Conservation (phyloP, 805 yeast species). For the Suhomyces vadensis region DNA sequence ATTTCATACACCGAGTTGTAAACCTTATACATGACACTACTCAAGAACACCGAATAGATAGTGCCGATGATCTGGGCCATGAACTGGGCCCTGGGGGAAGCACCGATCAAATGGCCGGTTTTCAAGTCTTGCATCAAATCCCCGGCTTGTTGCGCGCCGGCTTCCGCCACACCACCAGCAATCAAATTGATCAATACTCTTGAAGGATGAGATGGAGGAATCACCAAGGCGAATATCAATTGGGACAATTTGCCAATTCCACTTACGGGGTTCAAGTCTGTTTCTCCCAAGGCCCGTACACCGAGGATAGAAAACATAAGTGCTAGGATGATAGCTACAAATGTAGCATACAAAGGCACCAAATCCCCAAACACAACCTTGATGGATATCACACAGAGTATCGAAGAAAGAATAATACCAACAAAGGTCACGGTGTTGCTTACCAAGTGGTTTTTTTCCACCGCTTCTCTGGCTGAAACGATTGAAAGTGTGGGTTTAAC, state of each 20-base stretch:
- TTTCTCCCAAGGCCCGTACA: conserved; percentile 93
- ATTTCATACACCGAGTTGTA: conserved; percentile 82
- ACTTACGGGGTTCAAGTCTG: conserved; percentile 94
- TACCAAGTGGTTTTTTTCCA: conserved; percentile 45
- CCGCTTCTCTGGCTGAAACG: conserved; percentile 31
- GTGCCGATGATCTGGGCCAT: conserved; percentile 89
- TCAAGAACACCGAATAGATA: conserved; percentile 73
- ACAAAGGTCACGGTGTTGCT: conserved; percentile 46
- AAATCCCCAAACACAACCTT: conserved; percentile 66
- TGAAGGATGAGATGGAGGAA: conserved; percentile 76
- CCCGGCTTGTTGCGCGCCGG: conserved; percentile 99
- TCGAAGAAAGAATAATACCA: conserved; percentile 67
- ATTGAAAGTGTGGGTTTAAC: conserved; percentile 1
- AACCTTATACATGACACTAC: conserved; percentile 78
- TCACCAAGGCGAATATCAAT: conserved; percentile 75
- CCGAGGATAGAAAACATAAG: conserved; percentile 80
- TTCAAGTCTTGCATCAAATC: conserved; percentile 96
- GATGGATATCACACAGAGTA: conserved; percentile 67
- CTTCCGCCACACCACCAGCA: conserved; percentile 97
- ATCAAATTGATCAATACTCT: conserved; percentile 81
- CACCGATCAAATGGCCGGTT: conserved; percentile 89
- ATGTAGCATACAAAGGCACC: conserved; percentile 70
- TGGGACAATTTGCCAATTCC: conserved; percentile 96
- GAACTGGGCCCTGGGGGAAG: conserved; percentile 91
- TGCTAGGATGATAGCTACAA: conserved; percentile 72